Evolutionary conservation across 192 early-diverging fungal genomes (phyloP), one percentile per base, ranked within the genome.

Genomic region (Coemansia sp.): DNA sequence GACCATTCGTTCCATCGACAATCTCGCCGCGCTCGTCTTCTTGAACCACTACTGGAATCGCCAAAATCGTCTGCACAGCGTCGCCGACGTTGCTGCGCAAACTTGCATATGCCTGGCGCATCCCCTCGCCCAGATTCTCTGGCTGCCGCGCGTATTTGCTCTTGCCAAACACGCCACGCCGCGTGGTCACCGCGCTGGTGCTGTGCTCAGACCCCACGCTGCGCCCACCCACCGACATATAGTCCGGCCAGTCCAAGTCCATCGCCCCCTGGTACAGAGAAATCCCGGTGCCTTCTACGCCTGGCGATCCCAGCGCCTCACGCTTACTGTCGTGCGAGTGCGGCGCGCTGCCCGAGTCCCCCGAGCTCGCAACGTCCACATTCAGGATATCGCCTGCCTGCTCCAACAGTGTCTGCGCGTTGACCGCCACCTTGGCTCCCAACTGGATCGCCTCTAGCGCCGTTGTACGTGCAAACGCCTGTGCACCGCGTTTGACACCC

Each of bases 81-180:
- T 87, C 86, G 22, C 86, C 87, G 32, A 98, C 81, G 57, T 93
- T 93, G 76, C 87, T 84, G 39, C 85, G 85, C 58, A 98, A 63
- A 65, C 90, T 92, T 43, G 87, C 84, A 66, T 91, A 92, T 3
- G 90, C 96, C 62, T 88, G 86, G 29, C 88, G 85, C 71, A 98
- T 73, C 2, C 96, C 94, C 70, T 96, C 92, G 62, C 85, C 85
- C 37, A 94, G 68, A 73, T 93, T 91, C 41, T 86, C 80, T 10
- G 94, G 94, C 69, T 94, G 95, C 48, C 92, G 84, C 22, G 92
- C 89, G 45, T 89, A 94, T 73, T 93, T 92, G 86, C 92, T 93
- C 32, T 79, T 63, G 47, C 77, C 65, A 19, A 75, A 76, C 65
- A 62, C 69, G 23, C 58, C 56, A 11, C 79, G 74, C 57, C 75